phyloP scores from a whole-genome alignment of 176 grass and related monocot genomes.

The Miscanthus lutarioriparius region DNA sequence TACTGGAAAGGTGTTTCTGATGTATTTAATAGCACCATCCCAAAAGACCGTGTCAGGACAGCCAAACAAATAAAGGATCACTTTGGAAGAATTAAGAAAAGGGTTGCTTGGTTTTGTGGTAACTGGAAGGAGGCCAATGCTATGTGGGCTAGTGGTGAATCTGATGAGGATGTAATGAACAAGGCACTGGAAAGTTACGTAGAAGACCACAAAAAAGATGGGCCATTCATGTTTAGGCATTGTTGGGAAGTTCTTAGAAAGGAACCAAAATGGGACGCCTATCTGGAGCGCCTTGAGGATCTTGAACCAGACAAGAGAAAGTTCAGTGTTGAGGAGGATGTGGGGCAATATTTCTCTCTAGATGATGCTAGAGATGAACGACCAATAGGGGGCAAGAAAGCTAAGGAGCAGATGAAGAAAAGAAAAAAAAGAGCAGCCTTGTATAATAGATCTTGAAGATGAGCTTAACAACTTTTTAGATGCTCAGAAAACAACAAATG shows the following conservation, averaged over 20 bases:
- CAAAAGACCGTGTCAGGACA: too few relatives aligned
- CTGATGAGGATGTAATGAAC: not conserved
- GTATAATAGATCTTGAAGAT: not conserved
- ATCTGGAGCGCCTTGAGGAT: not conserved
- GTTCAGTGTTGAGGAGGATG: not conserved
- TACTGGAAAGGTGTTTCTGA: not conserved
- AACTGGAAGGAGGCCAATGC: too few relatives aligned
- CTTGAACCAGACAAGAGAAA: not conserved
- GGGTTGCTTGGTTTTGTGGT: too few relatives aligned
- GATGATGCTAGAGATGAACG: not conserved
- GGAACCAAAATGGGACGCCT: not conserved
- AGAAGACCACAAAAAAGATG: not conserved
- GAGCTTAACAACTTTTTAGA: not conserved
- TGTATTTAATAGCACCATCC: not conserved
- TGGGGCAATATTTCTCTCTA: not conserved
- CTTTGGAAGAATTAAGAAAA: too few relatives aligned
- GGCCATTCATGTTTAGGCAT: conserved; percentile 1
- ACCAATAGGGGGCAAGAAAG: not conserved
- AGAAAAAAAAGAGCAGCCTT: not conserved
- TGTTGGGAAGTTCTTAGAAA: not conserved
- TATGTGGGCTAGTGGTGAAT: too few relatives aligned
- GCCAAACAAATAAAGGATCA: too few relatives aligned
- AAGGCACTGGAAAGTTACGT: not conserved
- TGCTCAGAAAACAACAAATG: not conserved
- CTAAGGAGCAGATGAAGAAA: not conserved